A percentile compares a stretch with the other conserved stretches of the same genome.
These are phyloP conservation scores for Beauveria rudraprayagi DNA, from an alignment of 2,329 filamentous ascomycete genomes.

Conservation along the genomic window DNA sequence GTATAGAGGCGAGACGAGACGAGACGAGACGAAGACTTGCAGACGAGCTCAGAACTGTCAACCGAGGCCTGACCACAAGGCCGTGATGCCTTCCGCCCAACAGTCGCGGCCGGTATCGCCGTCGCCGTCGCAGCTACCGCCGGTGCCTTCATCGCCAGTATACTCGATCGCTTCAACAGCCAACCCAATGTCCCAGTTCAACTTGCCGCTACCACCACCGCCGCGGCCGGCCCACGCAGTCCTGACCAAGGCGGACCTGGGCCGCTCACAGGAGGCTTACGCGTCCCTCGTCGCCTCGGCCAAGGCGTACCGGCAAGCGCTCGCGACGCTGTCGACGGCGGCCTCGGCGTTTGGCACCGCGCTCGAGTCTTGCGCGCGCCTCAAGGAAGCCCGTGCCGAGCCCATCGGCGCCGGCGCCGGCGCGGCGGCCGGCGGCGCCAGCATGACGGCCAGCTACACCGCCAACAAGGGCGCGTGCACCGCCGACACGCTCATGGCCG, in stretches of 20 bases:
- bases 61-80: neutral
- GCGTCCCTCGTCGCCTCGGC: conserved; percentile 52
- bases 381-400: conserved; percentile 59
- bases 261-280: conserved; percentile 54
- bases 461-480: conserved; percentile 44
- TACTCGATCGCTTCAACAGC: conserved; percentile 57
- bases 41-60: neutral
- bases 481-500: conserved; percentile 53
- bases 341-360: conserved; percentile 57
- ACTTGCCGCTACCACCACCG: conserved; percentile 52
- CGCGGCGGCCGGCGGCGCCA: conserved; percentile 25
- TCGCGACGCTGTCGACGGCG: conserved; percentile 51
- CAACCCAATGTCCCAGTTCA: conserved; percentile 50
- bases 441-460: conserved; percentile 39
- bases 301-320: conserved; percentile 55
- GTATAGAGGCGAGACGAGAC: neutral
- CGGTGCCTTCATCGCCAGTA: conserved; percentile 54
- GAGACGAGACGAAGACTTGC: neutral
- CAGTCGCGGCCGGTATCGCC: conserved; percentile 37
- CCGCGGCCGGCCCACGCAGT: conserved; percentile 50
- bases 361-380: conserved; percentile 58
- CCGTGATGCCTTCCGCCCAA: conserved; percentile 25
- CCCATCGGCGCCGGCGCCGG: conserved; percentile 31
- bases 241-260: conserved; percentile 56
- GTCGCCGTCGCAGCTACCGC: conserved; percentile 48